Conservation (phyloP, 2,329 filamentous ascomycete species). For the Diaporthe caulivora region DNA sequence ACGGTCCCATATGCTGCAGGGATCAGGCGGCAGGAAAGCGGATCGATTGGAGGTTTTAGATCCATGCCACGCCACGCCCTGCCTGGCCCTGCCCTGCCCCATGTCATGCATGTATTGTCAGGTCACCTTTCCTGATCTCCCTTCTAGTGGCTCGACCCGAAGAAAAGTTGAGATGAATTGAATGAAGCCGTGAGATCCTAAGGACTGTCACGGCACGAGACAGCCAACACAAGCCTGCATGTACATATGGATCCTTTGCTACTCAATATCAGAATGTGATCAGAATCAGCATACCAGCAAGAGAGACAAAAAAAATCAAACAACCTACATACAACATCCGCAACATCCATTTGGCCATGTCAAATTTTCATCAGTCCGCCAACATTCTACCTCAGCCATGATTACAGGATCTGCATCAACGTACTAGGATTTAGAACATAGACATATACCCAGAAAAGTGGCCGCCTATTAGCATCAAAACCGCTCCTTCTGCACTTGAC, state of each 20-base stretch:
- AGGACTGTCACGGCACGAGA: background rate
- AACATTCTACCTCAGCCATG: slow-evolving; percentile 7
- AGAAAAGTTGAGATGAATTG: slow-evolving; percentile 4
- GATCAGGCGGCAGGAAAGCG: slow-evolving; percentile 13
- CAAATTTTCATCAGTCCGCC: slow-evolving; percentile 32
- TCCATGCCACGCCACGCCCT: slow-evolving; percentile 22
- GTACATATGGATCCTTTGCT: background rate
- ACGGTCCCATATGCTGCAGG: slow-evolving; percentile 9
- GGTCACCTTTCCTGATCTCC: slow-evolving; percentile 16
- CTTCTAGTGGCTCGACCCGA: background rate
- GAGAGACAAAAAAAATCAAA: no score
- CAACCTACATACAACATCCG: background rate
- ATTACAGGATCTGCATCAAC: background rate
- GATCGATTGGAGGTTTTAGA: slow-evolving; percentile 28
- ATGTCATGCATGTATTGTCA: slow-evolving; percentile 10
- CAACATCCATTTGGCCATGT: slow-evolving; percentile 12
- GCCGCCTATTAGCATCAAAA: no score
- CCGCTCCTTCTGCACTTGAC: background rate
- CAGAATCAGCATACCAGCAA: background rate
- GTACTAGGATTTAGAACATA: background rate
- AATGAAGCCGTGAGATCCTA: background rate
- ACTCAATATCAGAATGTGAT: background rate
- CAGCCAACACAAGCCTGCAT: background rate
- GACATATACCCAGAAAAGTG: no score
- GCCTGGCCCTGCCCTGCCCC: slow-evolving; percentile 9